Percentiles rank a stretch among this genome's conserved stretches.
These are phyloP conservation scores for Radiomyces spectabilis DNA, from an alignment of 192 early-diverging fungal species.

Conservation along the genomic window DNA sequence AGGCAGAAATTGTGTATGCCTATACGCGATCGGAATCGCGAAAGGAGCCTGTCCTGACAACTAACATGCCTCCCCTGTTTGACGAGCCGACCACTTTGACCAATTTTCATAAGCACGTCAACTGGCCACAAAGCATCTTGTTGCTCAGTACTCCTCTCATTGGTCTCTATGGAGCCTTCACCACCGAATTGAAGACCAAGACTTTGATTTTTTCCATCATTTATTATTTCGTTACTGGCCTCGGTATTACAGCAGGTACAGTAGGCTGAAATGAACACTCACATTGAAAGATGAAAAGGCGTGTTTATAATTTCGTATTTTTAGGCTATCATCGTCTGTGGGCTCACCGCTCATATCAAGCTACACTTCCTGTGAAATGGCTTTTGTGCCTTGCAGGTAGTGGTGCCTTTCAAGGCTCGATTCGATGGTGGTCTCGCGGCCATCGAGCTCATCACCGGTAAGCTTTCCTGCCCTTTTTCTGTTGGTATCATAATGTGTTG, in stretches of 20 bases:
- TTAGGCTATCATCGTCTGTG: slow-evolving; percentile 79
- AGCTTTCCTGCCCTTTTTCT: no score
- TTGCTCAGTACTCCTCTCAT: slow-evolving; percentile 68
- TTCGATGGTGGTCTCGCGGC: slow-evolving; percentile 81
- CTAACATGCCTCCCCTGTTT: slow-evolving; percentile 21
- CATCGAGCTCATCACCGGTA: slow-evolving; percentile 87
- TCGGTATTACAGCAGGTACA: slow-evolving; percentile 83
- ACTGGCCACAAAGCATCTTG: slow-evolving; percentile 63
- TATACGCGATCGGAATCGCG: slow-evolving; percentile 23
- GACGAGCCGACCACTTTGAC: slow-evolving; percentile 35
- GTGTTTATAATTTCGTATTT: background rate
- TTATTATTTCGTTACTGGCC: slow-evolving; percentile 72
- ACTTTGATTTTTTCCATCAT: slow-evolving; percentile 67
- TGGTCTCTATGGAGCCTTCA: slow-evolving; percentile 71
- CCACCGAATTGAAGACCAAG: slow-evolving; percentile 55
- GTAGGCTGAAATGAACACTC: slow-evolving; percentile 3
- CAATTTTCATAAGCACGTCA: slow-evolving; percentile 52
- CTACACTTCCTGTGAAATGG: slow-evolving; percentile 51
- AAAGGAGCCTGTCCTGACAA: slow-evolving; percentile 18
- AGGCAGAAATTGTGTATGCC: background rate
- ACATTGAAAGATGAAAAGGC: background rate
- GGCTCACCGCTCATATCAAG: slow-evolving; percentile 73
- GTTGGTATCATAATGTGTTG: no score
- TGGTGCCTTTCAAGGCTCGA: slow-evolving; percentile 74
- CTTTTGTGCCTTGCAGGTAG: slow-evolving; percentile 58